Conservation (phyloP, 306 rosid genomes). For the Trifolium repens region DNA sequence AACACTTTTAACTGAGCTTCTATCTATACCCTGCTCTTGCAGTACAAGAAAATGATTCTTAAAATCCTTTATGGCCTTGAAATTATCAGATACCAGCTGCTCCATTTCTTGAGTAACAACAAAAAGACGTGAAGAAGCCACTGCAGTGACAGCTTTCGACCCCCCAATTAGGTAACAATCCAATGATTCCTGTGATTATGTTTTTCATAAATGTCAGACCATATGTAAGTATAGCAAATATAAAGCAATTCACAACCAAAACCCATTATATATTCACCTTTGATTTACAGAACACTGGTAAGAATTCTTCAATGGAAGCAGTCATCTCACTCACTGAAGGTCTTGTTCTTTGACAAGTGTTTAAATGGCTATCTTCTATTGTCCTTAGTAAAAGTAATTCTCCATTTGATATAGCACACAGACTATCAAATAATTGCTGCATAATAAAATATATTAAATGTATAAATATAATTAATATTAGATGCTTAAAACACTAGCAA, state of each 20-base stretch:
- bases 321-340: constrained; percentile 56
- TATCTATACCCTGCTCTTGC: constrained; percentile 44
- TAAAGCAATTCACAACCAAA: constrained; percentile 31
- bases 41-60: constrained; percentile 50
- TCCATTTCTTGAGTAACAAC: constrained; percentile 70
- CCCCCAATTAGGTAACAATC: constrained; percentile 66
- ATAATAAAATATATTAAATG: constrained; percentile 29
- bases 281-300: constrained; percentile 63
- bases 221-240: constrained; percentile 20
- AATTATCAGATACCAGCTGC: constrained; percentile 62
- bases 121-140: constrained; percentile 39
- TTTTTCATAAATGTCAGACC: constrained; percentile 36
- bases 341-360: constrained; percentile 58
- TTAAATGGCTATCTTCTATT: constrained; percentile 58
- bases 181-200: constrained; percentile 67
- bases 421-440: constrained; percentile 81
- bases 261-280: constrained; percentile 60
- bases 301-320: constrained; percentile 58
- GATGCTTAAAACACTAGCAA: constrained; percentile 20
- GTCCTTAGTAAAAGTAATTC: constrained; percentile 70
- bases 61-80: constrained; percentile 56
- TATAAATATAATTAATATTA: neutral
- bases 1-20: constrained; percentile 58
- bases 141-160: constrained; percentile 50
- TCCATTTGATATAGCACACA: constrained; percentile 56